Base-by-base conservation (phyloP, 495 filamentous ascomycete species). In the Bacidia rubella region DNA sequence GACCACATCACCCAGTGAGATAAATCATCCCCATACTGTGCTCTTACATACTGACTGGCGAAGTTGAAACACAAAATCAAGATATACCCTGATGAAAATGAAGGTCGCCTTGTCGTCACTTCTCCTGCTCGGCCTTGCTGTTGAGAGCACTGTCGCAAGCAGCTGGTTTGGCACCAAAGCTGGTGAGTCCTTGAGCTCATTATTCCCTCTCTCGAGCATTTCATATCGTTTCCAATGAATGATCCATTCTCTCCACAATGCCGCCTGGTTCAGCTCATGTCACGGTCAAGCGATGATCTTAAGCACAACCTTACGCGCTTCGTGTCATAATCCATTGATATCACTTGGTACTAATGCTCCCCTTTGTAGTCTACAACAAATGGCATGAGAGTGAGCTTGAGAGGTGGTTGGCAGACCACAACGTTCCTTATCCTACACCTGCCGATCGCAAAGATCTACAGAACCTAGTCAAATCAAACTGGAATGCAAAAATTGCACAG, bases 321-420 rank as follows among this genome's bases (percentile, higher is more conserved):
- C n/a, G n/a, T n/a, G n/a, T n/a, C n/a, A n/a, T n/a, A n/a, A n/a
- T n/a, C n/a, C n/a, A 35, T 35, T 15, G 29, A 5, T 35, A 35
- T 35, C 29, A 35, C 29, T 35, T 35, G n/a, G n/a, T n/a, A 5
- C 29, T 35, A 15, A 35, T 35, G 41, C 41, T 44, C 5, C 7
- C 41, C 19, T 44, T 44, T 56, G 22, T 62, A 95, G 92, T 82
- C 4, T 98, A 97, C 76, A 95, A 96, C 72, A 96, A 90, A 65
- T 98, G 92, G 92, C 90, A 97, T 64, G 82, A 96, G 71, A 95
- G 87, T 5, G 92, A 98, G 73, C 78, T 98, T 11, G 90, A 98
- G 72, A 77, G 92, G 61, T 98, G 92, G 92, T 83, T 98, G 53
- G 86, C 85, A 22, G 92, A 98, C 60, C 80, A 98, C 69, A 70